Evolutionary conservation across 495 filamentous ascomycete genomes (phyloP).

Genomic region (Sordaria brevicollis): DNA sequence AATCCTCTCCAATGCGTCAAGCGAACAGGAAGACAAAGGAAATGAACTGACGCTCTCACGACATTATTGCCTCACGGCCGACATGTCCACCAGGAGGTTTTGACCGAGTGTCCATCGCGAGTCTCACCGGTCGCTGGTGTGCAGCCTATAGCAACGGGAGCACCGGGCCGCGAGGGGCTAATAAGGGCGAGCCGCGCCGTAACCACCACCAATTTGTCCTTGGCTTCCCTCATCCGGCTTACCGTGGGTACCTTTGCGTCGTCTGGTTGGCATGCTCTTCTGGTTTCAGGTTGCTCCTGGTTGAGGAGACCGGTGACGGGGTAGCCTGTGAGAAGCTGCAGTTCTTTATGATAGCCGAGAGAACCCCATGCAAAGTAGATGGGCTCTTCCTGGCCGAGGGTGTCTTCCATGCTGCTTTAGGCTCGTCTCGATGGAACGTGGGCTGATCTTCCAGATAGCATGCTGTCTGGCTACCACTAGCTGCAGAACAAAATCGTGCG

Average conservation of each 20-base stretch:
- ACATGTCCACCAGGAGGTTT: neutral
- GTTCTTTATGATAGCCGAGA: neutral
- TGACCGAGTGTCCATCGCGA: neutral
- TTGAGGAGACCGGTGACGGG: neutral
- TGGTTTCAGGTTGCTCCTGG: neutral
- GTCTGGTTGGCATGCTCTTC: neutral
- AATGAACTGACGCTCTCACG: neutral
- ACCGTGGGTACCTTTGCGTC: neutral
- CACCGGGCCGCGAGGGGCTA: neutral
- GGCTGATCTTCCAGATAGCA: neutral
- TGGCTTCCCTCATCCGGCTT: neutral
- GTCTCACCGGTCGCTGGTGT: neutral
- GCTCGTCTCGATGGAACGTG: neutral
- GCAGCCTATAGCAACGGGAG: neutral
- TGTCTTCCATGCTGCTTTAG: neutral
- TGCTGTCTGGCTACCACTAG: neutral
- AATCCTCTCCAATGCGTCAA: neutral
- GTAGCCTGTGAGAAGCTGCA: neutral
- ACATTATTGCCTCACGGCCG: neutral
- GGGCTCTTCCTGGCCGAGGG: neutral
- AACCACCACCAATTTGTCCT: neutral
- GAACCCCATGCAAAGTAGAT: neutral
- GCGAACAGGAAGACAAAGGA: neutral
- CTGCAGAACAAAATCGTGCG: neutral
- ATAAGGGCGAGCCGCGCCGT: neutral